phyloP scores from a whole-genome alignment of 2,329 filamentous ascomycete species.

The Botryosphaeria dothidea region DNA sequence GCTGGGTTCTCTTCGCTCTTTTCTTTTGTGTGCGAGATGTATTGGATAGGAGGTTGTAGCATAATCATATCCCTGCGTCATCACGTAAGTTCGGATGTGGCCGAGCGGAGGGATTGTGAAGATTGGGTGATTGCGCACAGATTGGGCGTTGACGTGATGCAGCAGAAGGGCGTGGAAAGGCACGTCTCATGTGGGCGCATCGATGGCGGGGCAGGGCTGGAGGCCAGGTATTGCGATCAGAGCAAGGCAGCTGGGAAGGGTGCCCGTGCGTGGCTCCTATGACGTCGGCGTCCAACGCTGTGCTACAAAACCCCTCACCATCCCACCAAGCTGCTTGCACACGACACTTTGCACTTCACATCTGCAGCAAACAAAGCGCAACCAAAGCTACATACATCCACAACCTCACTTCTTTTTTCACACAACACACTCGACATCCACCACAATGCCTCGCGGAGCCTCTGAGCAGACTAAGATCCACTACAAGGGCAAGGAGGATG shows the following conservation, averaged over 20 bases:
- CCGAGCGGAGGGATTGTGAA: not conserved
- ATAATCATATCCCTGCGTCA: slow-evolving; percentile 10
- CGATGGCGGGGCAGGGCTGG: slow-evolving; percentile 18
- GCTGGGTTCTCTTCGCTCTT: slow-evolving; percentile 2
- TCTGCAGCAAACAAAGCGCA: slow-evolving; percentile 7
- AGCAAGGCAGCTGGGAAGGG: slow-evolving; percentile 14
- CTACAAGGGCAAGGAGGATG: slow-evolving; percentile 74
- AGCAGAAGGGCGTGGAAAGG: slow-evolving; percentile 16
- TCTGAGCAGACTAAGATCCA: slow-evolving; percentile 73
- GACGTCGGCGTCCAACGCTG: slow-evolving; percentile 9
- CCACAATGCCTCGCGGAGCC: slow-evolving; percentile 47
- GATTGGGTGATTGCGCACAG: not conserved
- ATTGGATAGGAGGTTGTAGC: slow-evolving; percentile 16
- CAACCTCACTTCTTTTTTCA: not conserved
- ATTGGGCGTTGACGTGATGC: slow-evolving; percentile 19
- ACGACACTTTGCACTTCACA: slow-evolving; percentile 4
- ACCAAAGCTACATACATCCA: not conserved
- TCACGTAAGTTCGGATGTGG: not conserved
- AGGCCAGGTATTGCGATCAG: slow-evolving; percentile 12
- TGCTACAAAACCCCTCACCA: slow-evolving; percentile 20
- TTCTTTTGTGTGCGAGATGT: not conserved
- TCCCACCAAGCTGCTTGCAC: slow-evolving; percentile 15
- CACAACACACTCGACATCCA: not conserved
- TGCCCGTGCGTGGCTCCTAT: slow-evolving; percentile 11
- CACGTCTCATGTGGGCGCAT: not conserved